Conservation (phyloP, 805 yeast genomes). For the Wickerhamomyces kurtzmanii region DNA sequence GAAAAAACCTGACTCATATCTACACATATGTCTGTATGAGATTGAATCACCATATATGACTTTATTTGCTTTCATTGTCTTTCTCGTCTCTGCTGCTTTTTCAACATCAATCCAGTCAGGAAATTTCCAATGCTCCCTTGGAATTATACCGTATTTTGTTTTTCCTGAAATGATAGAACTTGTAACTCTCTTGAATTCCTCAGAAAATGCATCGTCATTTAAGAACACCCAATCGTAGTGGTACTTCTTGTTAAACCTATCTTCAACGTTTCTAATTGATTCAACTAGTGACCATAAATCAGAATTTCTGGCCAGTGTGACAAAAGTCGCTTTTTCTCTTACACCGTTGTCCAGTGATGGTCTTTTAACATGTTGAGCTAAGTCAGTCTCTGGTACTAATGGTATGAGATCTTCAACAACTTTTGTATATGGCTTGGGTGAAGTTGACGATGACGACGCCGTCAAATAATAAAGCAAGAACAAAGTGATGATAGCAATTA, state of each 20-base stretch:
- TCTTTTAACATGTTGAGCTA: too few species aligned
- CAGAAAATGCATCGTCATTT: constrained; percentile 57
- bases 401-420: too few species aligned
- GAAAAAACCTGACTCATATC: constrained; percentile 45
- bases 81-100: constrained; percentile 34
- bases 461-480: too few species aligned
- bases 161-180: constrained; percentile 45
- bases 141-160: constrained; percentile 53
- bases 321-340: constrained; percentile 52
- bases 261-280: constrained; percentile 57
- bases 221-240: constrained; percentile 76
- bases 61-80: constrained; percentile 29
- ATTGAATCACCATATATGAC: constrained; percentile 52
- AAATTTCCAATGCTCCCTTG: constrained; percentile 56
- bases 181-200: constrained; percentile 41
- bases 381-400: too few species aligned
- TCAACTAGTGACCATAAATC: constrained; percentile 50
- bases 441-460: too few species aligned
- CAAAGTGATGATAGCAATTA: too few species aligned
- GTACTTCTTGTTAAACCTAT: constrained; percentile 51
- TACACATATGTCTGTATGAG: constrained; percentile 64
- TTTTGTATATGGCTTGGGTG: too few species aligned
- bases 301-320: constrained; percentile 59
- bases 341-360: constrained; percentile 21
- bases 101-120: constrained; percentile 57